Percentiles rank a stretch among this genome's conserved stretches.
phyloP scores from a whole-genome alignment of 2,329 filamentous ascomycete genomes.

The Ceratocystis variospora region DNA sequence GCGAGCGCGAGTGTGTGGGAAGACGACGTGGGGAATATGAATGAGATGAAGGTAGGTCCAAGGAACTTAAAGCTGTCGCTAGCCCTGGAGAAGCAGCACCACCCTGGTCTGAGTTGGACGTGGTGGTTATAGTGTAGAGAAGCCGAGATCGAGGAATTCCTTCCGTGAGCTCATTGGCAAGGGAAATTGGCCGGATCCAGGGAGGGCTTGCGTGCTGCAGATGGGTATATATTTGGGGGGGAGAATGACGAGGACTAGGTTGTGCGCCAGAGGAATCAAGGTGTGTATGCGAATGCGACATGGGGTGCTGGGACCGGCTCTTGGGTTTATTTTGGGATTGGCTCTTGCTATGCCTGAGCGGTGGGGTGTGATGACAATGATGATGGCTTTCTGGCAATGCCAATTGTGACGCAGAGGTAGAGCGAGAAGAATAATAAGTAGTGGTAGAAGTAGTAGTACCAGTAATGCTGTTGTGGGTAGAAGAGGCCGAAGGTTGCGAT shows the following conservation, averaged over 20 bases:
- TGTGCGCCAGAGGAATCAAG: neutral
- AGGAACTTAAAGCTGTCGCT: slow-evolving; percentile 14
- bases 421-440: neutral
- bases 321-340: neutral
- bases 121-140: slow-evolving; percentile 16
- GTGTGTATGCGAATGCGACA: slow-evolving; percentile 5
- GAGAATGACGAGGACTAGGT: neutral
- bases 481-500: neutral
- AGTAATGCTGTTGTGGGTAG: neutral
- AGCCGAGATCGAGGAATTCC: slow-evolving; percentile 19
- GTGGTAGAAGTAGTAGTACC: neutral
- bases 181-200: slow-evolving; percentile 18
- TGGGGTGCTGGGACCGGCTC: slow-evolving; percentile 9
- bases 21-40: slow-evolving; percentile 6
- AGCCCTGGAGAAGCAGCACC: slow-evolving; percentile 5
- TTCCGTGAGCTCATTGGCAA: slow-evolving; percentile 16
- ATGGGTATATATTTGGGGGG: slow-evolving; percentile 1
- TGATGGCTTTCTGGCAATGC: neutral
- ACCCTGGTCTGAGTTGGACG: slow-evolving; percentile 16
- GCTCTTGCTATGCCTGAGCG: neutral
- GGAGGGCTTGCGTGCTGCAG: slow-evolving; percentile 10
- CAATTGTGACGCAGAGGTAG: neutral
- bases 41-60: slow-evolving; percentile 16
- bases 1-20: slow-evolving; percentile 14
- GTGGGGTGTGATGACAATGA: neutral